These are phyloP conservation scores for Centrapalus pauciflorus DNA, from an alignment of 129 eudicot species.

Conservation along the genomic window DNA sequence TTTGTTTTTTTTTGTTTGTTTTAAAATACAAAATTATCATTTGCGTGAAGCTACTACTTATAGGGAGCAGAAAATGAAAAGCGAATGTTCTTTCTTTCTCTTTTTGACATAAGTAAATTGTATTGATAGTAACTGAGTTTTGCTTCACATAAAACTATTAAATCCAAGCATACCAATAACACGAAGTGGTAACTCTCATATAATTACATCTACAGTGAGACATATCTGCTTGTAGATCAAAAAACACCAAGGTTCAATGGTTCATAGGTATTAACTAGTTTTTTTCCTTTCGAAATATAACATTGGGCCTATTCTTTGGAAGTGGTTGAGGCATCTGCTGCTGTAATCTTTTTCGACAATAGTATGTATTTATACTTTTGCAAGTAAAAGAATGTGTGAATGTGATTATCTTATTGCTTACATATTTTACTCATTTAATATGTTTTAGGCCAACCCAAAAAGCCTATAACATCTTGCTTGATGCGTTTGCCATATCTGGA, in stretches of 20 bases:
- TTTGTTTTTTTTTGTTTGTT: neutral
- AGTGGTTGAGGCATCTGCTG: neutral
- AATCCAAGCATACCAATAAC: too few relatives aligned
- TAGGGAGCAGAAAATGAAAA: neutral
- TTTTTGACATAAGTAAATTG: too few relatives aligned
- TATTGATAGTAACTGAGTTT: too few relatives aligned
- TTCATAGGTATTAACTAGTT: too few relatives aligned
- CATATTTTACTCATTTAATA: neutral
- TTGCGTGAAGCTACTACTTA: neutral
- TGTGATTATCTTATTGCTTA: neutral
- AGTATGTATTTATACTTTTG: neutral
- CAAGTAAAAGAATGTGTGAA: neutral
- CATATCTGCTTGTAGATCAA: too few relatives aligned
- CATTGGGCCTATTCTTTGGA: neutral
- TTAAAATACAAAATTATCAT: neutral
- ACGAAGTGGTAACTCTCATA: too few relatives aligned
- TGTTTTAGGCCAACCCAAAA: conserved; percentile 85
- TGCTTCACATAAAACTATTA: too few relatives aligned
- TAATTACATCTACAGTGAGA: too few relatives aligned
- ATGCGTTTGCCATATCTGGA: conserved; percentile 99
- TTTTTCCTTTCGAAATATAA: neutral
- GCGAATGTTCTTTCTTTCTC: too few relatives aligned
- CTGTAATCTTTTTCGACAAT: neutral
- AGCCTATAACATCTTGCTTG: conserved; percentile 90
- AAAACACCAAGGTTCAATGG: too few relatives aligned